Conservation (phyloP, 164 flowering plant genomes). For the Buxus sempervirens region DNA sequence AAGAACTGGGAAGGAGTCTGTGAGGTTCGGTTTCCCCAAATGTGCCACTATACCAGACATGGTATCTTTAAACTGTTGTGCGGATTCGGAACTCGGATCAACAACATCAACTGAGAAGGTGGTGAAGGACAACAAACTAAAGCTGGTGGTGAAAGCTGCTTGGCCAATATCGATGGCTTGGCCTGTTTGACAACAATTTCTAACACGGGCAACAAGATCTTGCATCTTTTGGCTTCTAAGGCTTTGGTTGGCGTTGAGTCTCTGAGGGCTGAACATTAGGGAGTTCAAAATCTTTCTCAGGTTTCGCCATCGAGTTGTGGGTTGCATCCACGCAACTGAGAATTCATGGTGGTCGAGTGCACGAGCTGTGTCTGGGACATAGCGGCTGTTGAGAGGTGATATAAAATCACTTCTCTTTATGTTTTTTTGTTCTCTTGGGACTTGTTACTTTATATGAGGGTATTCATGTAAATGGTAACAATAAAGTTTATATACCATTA, state of each 20-base stretch:
- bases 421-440: too few relatives aligned
- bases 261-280: conserved; percentile 9
- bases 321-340: conserved; percentile 18
- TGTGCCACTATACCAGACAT: conserved; percentile 21
- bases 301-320: conserved; percentile 20
- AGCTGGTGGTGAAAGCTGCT: conserved; percentile 14
- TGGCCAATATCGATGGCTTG: conserved; percentile 13
- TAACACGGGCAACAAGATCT: conserved; percentile 11
- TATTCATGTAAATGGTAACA: too few relatives aligned
- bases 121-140: conserved; percentile 23
- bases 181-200: not conserved
- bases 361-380: conserved; percentile 7
- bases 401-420: too few relatives aligned
- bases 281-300: conserved; percentile 17
- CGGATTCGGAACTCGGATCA: conserved; percentile 5
- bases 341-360: conserved; percentile 7
- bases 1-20: conserved; percentile 17
- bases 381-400: too few relatives aligned
- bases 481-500: too few relatives aligned
- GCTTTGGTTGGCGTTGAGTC: conserved; percentile 10
- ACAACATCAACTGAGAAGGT: conserved; percentile 25
- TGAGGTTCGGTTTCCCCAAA: conserved; percentile 14
- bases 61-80: conserved; percentile 19
- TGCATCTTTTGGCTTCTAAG: conserved; percentile 20
- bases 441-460: too few relatives aligned